A percentile compares a stretch with the other conserved stretches of the same genome.
These are phyloP conservation scores for Blastobotrys persicus DNA, from an alignment of 1,139 yeast genomes.

Conservation along the genomic window DNA sequence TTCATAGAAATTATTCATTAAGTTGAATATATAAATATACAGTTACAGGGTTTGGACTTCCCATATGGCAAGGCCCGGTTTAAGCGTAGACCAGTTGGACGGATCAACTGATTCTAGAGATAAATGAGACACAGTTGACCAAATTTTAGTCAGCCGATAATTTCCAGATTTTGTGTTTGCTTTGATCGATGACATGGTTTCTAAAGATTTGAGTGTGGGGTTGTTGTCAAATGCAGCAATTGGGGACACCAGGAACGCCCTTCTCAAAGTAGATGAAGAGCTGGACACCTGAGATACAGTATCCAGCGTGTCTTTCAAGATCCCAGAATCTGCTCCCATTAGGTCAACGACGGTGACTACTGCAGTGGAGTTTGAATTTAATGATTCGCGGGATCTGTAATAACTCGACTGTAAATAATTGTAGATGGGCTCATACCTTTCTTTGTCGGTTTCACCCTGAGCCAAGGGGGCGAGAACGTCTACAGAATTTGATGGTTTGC, in stretches of 20 bases:
- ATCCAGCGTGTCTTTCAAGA: slow-evolving; percentile 30
- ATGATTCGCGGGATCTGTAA: slow-evolving; percentile 16
- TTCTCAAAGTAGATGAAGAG: slow-evolving; percentile 17
- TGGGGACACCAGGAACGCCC: slow-evolving; percentile 48
- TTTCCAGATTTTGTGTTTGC: slow-evolving; percentile 9
- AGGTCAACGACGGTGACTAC: slow-evolving; percentile 45
- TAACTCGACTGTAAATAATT: slow-evolving; percentile 32
- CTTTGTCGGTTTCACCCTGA: slow-evolving; percentile 29
- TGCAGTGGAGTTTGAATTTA: slow-evolving; percentile 3
- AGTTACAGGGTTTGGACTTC: slow-evolving; percentile 27
- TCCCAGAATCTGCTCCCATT: slow-evolving; percentile 51
- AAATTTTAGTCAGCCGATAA: slow-evolving; percentile 22
- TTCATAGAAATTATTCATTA: slow-evolving; percentile 2
- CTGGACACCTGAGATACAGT: slow-evolving; percentile 18
- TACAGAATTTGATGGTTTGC: slow-evolving; percentile 36
- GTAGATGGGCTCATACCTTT: slow-evolving; percentile 39
- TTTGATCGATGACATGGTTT: background rate
- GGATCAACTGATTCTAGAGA: slow-evolving; percentile 46
- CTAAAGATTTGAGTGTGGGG: slow-evolving; percentile 5
- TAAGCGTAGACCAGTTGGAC: slow-evolving; percentile 38
- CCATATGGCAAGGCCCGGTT: slow-evolving; percentile 61
- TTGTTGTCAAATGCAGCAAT: slow-evolving; percentile 33
- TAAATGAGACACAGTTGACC: slow-evolving; percentile 28
- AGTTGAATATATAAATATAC: slow-evolving; percentile 4
- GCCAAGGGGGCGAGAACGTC: slow-evolving; percentile 27